These are phyloP conservation scores for Kodamaea kaohsiungensis DNA, from an alignment of 805 yeast species.

Conservation along the genomic window DNA sequence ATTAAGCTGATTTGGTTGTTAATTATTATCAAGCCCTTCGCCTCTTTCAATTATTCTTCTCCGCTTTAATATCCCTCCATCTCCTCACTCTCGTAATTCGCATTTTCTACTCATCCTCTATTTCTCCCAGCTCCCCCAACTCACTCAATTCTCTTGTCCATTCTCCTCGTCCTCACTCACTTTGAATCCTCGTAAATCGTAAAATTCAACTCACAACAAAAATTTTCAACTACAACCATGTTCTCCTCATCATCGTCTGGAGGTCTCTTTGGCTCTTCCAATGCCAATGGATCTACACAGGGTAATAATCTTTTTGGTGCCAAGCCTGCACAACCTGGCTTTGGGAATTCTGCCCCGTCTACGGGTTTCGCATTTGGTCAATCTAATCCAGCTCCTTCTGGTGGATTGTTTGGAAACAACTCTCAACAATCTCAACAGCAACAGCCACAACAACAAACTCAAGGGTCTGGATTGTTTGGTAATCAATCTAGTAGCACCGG, in stretches of 20 bases:
- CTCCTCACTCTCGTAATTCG: not conserved
- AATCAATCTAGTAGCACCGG: not conserved
- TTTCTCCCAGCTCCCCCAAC: not conserved
- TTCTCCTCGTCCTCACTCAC: not conserved
- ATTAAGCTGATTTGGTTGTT: no score
- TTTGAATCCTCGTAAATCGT: not conserved
- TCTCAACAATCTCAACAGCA: not conserved
- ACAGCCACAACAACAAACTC: not conserved
- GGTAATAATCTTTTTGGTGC: not conserved
- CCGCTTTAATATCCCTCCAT: not conserved
- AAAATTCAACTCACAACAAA: not conserved
- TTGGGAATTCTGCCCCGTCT: not conserved
- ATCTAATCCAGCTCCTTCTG: slow-evolving; percentile 1
- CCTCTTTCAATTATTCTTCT: not conserved
- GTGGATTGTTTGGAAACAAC: slow-evolving; percentile 13
- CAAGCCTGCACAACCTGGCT: not conserved
- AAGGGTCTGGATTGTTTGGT: slow-evolving; percentile 22
- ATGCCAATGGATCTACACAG: not conserved
- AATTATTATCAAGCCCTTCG: not conserved
- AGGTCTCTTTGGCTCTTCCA: slow-evolving; percentile 5
- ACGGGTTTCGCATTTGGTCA: not conserved
- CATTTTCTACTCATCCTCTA: no score
- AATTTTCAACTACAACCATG: not conserved
- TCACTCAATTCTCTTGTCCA: not conserved
- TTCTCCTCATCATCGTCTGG: slow-evolving; percentile 2